Conservation (phyloP, 2,329 filamentous ascomycete species). For the Gnomoniopsis smithogilvyi region DNA sequence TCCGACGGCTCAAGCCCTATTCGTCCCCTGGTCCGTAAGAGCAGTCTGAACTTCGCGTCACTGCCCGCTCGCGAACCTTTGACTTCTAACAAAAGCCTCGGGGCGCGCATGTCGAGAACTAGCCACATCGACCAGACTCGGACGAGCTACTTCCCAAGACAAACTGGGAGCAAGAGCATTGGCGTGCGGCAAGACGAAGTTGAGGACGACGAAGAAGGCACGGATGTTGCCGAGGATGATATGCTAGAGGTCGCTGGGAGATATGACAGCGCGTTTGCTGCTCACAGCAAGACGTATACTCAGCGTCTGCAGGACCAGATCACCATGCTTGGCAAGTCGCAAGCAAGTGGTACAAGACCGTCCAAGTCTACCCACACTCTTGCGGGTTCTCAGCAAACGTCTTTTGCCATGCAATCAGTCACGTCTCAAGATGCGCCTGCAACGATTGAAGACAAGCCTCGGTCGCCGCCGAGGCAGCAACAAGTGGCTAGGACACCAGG, state of each 20-base stretch:
- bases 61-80: slow-evolving; percentile 88
- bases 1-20: slow-evolving; percentile 73
- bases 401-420: slow-evolving; percentile 25
- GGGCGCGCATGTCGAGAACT: slow-evolving; percentile 66
- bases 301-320: slow-evolving; percentile 92
- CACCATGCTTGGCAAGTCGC: slow-evolving; percentile 63
- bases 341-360: slow-evolving; percentile 42
- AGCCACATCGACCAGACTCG: slow-evolving; percentile 75
- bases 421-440: slow-evolving; percentile 23
- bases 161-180: slow-evolving; percentile 71
- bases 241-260: slow-evolving; percentile 42
- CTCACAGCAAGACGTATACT: slow-evolving; percentile 86
- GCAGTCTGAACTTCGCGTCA: slow-evolving; percentile 91
- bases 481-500: slow-evolving; percentile 45
- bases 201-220: slow-evolving; percentile 49
- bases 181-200: slow-evolving; percentile 46
- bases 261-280: slow-evolving; percentile 44
- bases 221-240: slow-evolving; percentile 46
- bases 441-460: slow-evolving; percentile 24
- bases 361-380: slow-evolving; percentile 46
- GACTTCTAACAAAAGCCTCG: slow-evolving; percentile 78
- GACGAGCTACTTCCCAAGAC: slow-evolving; percentile 70
- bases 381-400: slow-evolving; percentile 30
- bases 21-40: slow-evolving; percentile 79
- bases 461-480: slow-evolving; percentile 32